These are phyloP conservation scores for Trametes punicea DNA, from an alignment of 768 basidiomycete genomes.

Conservation along the genomic window DNA sequence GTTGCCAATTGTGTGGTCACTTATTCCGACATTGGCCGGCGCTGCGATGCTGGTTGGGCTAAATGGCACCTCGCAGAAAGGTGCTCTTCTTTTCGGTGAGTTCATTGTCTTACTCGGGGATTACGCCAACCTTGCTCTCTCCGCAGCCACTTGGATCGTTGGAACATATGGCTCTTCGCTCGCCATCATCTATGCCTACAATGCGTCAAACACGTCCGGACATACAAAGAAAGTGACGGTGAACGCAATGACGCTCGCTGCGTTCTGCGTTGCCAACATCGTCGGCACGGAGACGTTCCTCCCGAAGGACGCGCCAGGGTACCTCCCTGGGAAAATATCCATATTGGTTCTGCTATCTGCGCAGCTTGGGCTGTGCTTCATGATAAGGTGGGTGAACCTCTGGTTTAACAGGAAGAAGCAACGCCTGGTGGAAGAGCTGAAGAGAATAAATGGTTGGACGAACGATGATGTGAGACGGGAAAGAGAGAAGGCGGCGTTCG, in stretches of 20 bases:
- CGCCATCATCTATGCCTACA: conserved; percentile 63
- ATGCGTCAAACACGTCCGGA: conserved; percentile 60
- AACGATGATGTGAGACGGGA: conserved; percentile 55
- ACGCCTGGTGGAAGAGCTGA: conserved; percentile 40
- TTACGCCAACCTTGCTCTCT: neutral
- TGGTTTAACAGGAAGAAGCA: conserved; percentile 52
- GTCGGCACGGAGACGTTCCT: conserved; percentile 64
- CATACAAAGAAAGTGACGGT: conserved; percentile 68
- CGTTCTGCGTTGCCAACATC: conserved; percentile 59
- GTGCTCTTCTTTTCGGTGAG: conserved; percentile 54
- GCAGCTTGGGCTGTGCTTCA: conserved; percentile 45
- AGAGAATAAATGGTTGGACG: conserved; percentile 48
- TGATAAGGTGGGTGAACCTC: conserved; percentile 54
- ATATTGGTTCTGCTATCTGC: conserved; percentile 57
- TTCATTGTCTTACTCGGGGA: neutral
- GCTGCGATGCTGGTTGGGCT: conserved; percentile 46
- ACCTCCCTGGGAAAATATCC: conserved; percentile 65
- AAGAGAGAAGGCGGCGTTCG: conserved; percentile 57
- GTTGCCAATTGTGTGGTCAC: conserved; percentile 55
- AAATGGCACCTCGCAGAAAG: conserved; percentile 45
- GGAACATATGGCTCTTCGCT: conserved; percentile 60
- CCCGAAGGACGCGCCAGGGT: conserved; percentile 56
- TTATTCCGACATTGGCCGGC: conserved; percentile 59
- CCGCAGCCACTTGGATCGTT: conserved; percentile 45
- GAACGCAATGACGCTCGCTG: conserved; percentile 56